Base-by-base conservation (phyloP, 805 yeast genomes). In the Yarrowia osloensis region DNA sequence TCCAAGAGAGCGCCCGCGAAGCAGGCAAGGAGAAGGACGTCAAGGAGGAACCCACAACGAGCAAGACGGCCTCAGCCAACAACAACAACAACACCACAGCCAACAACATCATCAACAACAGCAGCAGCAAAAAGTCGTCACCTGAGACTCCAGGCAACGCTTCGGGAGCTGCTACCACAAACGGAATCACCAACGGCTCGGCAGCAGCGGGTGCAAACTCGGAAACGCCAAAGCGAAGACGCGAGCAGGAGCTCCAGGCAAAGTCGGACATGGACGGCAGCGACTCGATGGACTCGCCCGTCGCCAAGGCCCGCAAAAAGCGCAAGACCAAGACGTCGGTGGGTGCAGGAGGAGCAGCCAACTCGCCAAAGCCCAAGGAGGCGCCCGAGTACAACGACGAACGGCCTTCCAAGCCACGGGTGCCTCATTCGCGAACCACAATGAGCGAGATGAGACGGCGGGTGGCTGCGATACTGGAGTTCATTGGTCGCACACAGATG, bases 381-480 rank as follows among this genome's bases (percentile, higher is more conserved):
- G 47, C 68, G 42, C 37, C 69, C 19, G 70, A 69, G 35, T 65
- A 67, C 28, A 68, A 68, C 61, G 69, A 68, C 49, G 86, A 83
- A 69, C 90, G 88, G 74, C 89, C 94, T 2, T 87, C 91, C 55
- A 89, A 86, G 71, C 97, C 98, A 15, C 84, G 97, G 67, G 80
- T 86, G 50, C 98, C 97, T 7, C 88, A 88, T 68, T 86, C 87
- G 22, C 84, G 91, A 66, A 85, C 90, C 3, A 84, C 92, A 3
- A 77, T 93, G 69, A 84, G 85, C 71, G 99, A 94, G 76, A 88
- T 94, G 90, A 84, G 92, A 67, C 86, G 91, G 73, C 83, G 99
- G 68, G 89, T 92, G 1, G 88, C 91, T 2, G 96, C 97, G 1
- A 94, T 94, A 22, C 79, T 94, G 72, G 98, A 95, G 77, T 95